A percentile compares a stretch with the other conserved stretches of the same genome.
Conservation (phyloP, 352 stramenopile genomes). For the Globisporangium splendens region DNA sequence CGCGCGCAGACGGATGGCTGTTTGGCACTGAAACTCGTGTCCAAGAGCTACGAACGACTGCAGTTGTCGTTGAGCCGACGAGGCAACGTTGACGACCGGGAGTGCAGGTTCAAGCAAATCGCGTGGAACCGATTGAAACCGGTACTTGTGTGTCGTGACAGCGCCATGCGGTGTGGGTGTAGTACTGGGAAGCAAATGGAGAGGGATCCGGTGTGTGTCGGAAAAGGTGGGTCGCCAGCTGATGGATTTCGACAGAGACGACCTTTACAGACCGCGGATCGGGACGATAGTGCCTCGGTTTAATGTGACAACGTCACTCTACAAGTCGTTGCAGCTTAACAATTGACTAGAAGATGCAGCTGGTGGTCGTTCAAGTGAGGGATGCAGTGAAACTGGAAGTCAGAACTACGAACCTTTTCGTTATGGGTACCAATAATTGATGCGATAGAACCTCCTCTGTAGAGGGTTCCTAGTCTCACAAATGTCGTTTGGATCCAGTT, state of each 20-base stretch:
- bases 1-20: neutral
- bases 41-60: neutral
- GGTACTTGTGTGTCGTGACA: neutral
- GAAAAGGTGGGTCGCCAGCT: slow-evolving; percentile 10
- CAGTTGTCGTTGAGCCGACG: neutral
- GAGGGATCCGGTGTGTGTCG: neutral
- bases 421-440: too few relatives aligned
- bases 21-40: neutral
- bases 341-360: too few relatives aligned
- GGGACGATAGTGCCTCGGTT: neutral
- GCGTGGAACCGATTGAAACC: neutral
- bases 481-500: too few relatives aligned
- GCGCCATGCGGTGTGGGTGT: neutral
- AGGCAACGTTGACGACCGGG: neutral
- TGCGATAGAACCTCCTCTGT: too few relatives aligned
- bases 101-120: neutral
- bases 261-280: slow-evolving; percentile 3
- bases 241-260: slow-evolving; percentile 3
- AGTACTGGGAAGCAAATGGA: neutral
- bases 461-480: too few relatives aligned
- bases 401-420: too few relatives aligned
- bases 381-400: too few relatives aligned
- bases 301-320: neutral
- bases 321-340: too few relatives aligned
- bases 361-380: too few relatives aligned